Evolutionary conservation across 2,329 filamentous ascomycete species (phyloP), one percentile per base, ranked within the genome.

Genomic region (Harringtonia lauricola): DNA sequence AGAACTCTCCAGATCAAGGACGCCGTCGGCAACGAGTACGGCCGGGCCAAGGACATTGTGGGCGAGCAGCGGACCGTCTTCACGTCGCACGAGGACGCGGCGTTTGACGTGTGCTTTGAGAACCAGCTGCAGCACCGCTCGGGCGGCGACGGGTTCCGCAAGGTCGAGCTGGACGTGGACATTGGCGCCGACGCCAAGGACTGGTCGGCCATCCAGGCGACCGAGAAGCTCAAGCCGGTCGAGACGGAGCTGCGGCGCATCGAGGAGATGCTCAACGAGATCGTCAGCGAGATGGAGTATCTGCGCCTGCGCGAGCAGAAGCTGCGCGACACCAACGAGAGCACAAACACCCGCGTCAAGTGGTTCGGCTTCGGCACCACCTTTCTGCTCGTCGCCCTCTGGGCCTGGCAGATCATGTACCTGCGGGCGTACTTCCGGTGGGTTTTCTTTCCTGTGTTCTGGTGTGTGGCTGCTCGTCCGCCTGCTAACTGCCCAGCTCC

Each of bases 291-390:
- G 74, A 94, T 98, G 90, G 90, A 96, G 52, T 98, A 96, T 68
- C 77, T 98, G 56, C 79, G 92, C 52, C 57, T 65, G 33, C 79
- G 92, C 56, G 92, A 98, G 73, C 88, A 95, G 76, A 94, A 87
- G 72, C 76, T 98, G 56, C 76, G 92, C 62, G 90, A 98, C 68
- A 98, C 92, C 55, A 98, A 98, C 66, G 92, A 98, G 81, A 96
- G 90, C 73, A 98, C 92, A 53, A 98, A 98, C 68, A 92, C 85
- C 67, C 79, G 92, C 47, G 92, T 98, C 58, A 98, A 96, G 73
- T 96, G 87, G 88, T 98, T 98, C 66, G 90, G 90, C 39, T 81
- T 95, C 62, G 79, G 81, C 52, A 96, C 90, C 24, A 96, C 95
- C 68, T 83, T 87, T 49, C 82, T 95, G 72, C 70, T 98, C 55